Evolutionary conservation across 495 filamentous ascomycete species (phyloP).

Genomic region (Cairneyella variabilis): DNA sequence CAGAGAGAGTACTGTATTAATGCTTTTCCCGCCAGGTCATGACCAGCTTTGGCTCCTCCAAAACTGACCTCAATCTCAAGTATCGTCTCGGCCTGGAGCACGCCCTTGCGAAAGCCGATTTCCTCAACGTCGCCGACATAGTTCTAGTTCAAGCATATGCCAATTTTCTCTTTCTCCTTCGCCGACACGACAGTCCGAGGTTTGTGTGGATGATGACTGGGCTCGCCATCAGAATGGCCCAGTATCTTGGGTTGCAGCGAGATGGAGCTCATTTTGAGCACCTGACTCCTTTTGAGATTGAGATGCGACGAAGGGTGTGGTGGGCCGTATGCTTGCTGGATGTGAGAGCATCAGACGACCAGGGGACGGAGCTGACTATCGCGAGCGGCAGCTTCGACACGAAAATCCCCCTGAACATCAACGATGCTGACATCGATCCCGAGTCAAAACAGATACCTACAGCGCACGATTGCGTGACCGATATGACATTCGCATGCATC

Average conservation of each 20-base stretch:
- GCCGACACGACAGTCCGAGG: constrained; percentile 41
- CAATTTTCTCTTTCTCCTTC: constrained; percentile 44
- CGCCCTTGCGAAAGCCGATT: constrained; percentile 51
- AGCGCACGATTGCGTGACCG: constrained; percentile 58
- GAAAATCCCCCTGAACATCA: constrained; percentile 66
- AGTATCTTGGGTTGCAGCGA: constrained; percentile 72
- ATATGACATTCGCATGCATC: constrained; percentile 61
- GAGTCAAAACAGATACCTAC: constrained; percentile 56
- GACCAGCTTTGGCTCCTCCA: constrained; percentile 46
- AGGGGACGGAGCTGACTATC: constrained; percentile 74
- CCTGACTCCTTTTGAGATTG: constrained; percentile 71
- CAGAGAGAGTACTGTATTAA: constrained; percentile 4
- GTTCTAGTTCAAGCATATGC: constrained; percentile 44
- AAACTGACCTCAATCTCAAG: constrained; percentile 44
- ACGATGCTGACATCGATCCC: constrained; percentile 64
- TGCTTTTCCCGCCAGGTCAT: constrained; percentile 30
- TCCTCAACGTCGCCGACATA: constrained; percentile 39
- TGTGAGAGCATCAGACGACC: constrained; percentile 72
- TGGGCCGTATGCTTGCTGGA: constrained; percentile 77
- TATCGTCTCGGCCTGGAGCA: constrained; percentile 53
- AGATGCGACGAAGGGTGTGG: constrained; percentile 81
- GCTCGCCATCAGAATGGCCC: constrained; percentile 70
- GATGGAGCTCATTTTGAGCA: constrained; percentile 61
- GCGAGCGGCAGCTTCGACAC: constrained; percentile 68
- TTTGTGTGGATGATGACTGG: constrained; percentile 61